Evolutionary conservation across 1,139 yeast genomes (phyloP), one percentile per base, ranked within the genome.

Genomic region (Candida sojae): DNA sequence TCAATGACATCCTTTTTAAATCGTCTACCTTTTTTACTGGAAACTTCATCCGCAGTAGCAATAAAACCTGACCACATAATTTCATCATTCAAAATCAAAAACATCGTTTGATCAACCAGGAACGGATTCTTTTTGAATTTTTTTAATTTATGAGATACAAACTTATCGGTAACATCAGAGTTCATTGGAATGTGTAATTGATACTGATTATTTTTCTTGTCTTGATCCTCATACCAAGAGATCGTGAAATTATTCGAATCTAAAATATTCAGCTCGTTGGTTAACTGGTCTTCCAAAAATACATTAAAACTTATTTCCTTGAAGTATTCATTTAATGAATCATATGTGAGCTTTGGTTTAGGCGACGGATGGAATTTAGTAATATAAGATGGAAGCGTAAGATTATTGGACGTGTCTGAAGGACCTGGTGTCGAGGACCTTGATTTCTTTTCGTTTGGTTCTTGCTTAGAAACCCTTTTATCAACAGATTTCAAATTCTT

Each of bases 301-400:
- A 85, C 64, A 48, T 83, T 83, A 61, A 77, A 79, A 51, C 86
- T 77, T 70, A 84, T 78, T 56, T 82, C 84, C 53, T 77, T 68
- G 57, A 75, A 80, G 58, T 86, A 85, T n/a, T 75, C 70, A 6
- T 70, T 66, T 56, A 84, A 57, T 30, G 75, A 66, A 12, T 78
- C 78, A 55, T 80, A 84, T 0, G 71, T 64, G 35, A 83, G 64
- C 49, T 71, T 71, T 6, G 84, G 80, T 35, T 58, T 58, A 4
- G 59, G 42, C 0, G 75, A 58, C 6, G 75, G 72, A 21, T 50
- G 56, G 45, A 67, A 69, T 36, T 59, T 59, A 10, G 50, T 48
- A 23, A 71, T 61, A 12, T 66, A 66, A 1, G 61, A 55, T 4
- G 75, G 75, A 12, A 67, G 48, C 3, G 45, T 44, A n/a, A 49